phyloP scores from a whole-genome alignment of 768 basidiomycete genomes.

The Termitomyces sp. region DNA sequence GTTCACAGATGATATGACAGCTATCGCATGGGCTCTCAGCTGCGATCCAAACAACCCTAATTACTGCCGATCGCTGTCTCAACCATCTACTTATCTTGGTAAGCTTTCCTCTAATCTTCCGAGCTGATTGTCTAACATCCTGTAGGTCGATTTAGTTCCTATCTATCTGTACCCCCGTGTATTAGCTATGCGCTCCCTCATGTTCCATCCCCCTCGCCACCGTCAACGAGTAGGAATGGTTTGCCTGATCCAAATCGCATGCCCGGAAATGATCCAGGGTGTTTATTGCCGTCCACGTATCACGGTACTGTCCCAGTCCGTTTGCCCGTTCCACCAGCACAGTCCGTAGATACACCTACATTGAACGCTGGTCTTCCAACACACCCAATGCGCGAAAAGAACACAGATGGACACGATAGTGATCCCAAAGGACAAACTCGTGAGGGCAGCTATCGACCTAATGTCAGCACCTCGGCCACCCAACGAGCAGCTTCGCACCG shows the following conservation, averaged over 20 bases:
- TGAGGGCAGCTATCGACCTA: neutral
- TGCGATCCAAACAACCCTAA: neutral
- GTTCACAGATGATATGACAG: neutral
- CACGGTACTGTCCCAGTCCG: neutral
- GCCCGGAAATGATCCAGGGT: neutral
- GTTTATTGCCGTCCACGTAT: neutral
- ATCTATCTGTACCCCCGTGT: neutral
- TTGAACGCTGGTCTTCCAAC: neutral
- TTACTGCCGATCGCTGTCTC: neutral
- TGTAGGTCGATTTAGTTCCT: neutral
- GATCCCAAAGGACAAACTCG: neutral
- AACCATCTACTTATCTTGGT: neutral
- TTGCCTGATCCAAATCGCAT: neutral
- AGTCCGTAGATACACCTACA: neutral
- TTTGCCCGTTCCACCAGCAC: neutral
- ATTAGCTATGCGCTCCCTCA: neutral
- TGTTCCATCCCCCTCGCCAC: neutral
- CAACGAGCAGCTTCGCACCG: conserved; percentile 3
- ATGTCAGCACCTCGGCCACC: neutral
- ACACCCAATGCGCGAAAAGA: neutral
- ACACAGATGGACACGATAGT: neutral
- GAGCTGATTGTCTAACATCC: neutral
- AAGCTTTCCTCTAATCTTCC: neutral
- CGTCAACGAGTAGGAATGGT: neutral
- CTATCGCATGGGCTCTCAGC: neutral